phyloP scores from a whole-genome alignment of 164 flowering plant genomes.

The Stephania cephalantha region DNA sequence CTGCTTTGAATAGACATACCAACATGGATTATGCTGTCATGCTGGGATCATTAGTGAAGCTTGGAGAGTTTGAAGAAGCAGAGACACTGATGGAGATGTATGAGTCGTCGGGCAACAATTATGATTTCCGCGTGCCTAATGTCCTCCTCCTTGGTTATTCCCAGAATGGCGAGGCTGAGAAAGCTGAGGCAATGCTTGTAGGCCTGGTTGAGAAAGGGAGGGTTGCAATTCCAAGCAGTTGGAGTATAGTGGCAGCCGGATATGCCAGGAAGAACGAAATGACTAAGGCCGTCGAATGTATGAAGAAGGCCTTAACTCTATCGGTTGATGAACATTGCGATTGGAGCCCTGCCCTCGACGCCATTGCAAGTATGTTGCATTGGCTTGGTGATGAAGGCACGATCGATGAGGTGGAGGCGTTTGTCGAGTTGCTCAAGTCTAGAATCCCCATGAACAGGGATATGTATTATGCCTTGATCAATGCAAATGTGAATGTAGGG shows the following conservation, averaged over 20 bases:
- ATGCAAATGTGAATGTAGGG: constrained; percentile 33
- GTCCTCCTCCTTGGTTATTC: constrained; percentile 34
- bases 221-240: constrained; percentile 29
- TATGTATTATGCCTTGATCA: constrained; percentile 49
- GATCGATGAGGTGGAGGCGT: constrained; percentile 34
- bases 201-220: constrained; percentile 35
- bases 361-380: constrained; percentile 26
- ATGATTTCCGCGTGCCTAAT: constrained; percentile 52
- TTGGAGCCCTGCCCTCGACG: constrained; percentile 35
- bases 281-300: constrained; percentile 37
- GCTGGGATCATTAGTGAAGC: constrained; percentile 45
- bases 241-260: constrained; percentile 42
- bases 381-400: constrained; percentile 44
- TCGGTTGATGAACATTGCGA: constrained; percentile 17
- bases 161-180: constrained; percentile 37
- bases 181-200: constrained; percentile 51
- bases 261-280: constrained; percentile 30
- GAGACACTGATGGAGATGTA: constrained; percentile 52
- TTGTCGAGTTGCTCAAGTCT: constrained; percentile 30
- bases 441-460: constrained; percentile 25
- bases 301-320: constrained; percentile 42
- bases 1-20: constrained; percentile 35
- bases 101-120: constrained; percentile 53
- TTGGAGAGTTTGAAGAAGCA: constrained; percentile 58
- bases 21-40: constrained; percentile 53